These are phyloP conservation scores for Fusarium longipes DNA, from an alignment of 2,329 filamentous ascomycete genomes.

Conservation along the genomic window DNA sequence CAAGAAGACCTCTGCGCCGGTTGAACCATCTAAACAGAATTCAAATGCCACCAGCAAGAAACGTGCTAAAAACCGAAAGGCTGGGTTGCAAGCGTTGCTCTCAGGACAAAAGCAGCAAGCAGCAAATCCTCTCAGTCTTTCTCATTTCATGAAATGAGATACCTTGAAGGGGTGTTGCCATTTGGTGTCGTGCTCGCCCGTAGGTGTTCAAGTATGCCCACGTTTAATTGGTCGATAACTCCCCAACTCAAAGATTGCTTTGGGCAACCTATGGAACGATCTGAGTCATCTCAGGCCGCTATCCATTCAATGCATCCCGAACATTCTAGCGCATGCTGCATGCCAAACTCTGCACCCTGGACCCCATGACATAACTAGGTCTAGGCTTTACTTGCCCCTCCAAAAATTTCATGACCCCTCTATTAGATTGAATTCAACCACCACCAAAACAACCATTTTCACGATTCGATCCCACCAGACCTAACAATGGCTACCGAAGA, in stretches of 20 bases:
- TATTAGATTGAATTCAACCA: conserved; percentile 34
- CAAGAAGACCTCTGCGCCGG: conserved; percentile 34
- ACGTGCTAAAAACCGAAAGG: conserved; percentile 72
- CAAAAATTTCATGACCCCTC: conserved; percentile 50
- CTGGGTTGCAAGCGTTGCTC: conserved; percentile 73
- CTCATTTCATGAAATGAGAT: conserved; percentile 62
- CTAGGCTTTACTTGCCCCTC: conserved; percentile 44
- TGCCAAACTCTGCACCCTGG: conserved; percentile 36
- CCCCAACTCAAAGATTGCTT: background rate
- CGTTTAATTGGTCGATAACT: conserved; percentile 18
- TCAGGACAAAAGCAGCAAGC: conserved; percentile 61
- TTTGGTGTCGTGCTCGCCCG: background rate
- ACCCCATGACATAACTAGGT: conserved; percentile 48
- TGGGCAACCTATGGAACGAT: background rate
- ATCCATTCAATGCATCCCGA: conserved; percentile 27
- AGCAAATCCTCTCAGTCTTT: conserved; percentile 61
- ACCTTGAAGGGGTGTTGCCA: background rate
- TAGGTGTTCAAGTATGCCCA: background rate
- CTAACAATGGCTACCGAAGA: conserved; percentile 57
- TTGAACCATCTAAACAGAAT: conserved; percentile 50
- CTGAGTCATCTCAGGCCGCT: conserved; percentile 27
- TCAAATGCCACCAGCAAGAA: conserved; percentile 72
- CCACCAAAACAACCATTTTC: conserved; percentile 30
- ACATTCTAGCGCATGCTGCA: conserved; percentile 41
- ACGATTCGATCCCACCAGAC: conserved; percentile 16